Percentiles rank a stretch among this genome's conserved stretches.
phyloP scores from a whole-genome alignment of 1,139 yeast species.

The Nakaseomyces uthaithaninus region DNA sequence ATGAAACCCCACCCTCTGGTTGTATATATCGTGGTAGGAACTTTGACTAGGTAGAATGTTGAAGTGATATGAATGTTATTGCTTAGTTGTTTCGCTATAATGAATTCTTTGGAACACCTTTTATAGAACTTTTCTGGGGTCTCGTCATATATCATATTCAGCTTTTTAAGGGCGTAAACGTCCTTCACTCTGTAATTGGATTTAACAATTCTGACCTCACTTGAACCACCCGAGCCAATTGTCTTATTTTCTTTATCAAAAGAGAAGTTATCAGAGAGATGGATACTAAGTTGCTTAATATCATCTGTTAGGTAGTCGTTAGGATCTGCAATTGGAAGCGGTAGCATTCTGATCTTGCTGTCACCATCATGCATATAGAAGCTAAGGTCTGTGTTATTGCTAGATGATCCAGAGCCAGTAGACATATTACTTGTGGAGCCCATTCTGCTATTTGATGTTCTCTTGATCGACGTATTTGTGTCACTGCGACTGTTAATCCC shows the following conservation, averaged over 20 bases:
- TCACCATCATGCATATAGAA: constrained; percentile 32
- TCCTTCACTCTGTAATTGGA: constrained; percentile 34
- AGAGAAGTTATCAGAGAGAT: constrained; percentile 51
- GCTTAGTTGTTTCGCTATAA: constrained; percentile 47
- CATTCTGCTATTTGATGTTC: constrained; percentile 7
- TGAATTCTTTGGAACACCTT: constrained; percentile 55
- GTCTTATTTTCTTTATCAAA: constrained; percentile 38
- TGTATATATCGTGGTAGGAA: constrained; percentile 47
- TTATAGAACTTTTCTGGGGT: constrained; percentile 57
- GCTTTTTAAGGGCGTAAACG: constrained; percentile 55
- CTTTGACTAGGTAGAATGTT: constrained; percentile 46
- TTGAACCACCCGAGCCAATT: constrained; percentile 67
- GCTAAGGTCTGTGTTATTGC: constrained; percentile 16
- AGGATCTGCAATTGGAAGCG: constrained; percentile 63
- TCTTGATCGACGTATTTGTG: neutral
- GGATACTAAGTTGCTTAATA: constrained; percentile 43
- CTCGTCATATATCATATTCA: constrained; percentile 53
- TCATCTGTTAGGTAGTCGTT: constrained; percentile 54
- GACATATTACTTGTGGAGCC: constrained; percentile 4
- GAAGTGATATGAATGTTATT: constrained; percentile 49
- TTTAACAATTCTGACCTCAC: constrained; percentile 51
- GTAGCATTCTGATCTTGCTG: constrained; percentile 40
- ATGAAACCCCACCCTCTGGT: constrained; percentile 73
- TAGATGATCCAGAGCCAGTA: constrained; percentile 6
- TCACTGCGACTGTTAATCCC: constrained; percentile 24